phyloP scores from a whole-genome alignment of 2,329 filamentous ascomycete species.

The Dactylonectria macrodidyma region DNA sequence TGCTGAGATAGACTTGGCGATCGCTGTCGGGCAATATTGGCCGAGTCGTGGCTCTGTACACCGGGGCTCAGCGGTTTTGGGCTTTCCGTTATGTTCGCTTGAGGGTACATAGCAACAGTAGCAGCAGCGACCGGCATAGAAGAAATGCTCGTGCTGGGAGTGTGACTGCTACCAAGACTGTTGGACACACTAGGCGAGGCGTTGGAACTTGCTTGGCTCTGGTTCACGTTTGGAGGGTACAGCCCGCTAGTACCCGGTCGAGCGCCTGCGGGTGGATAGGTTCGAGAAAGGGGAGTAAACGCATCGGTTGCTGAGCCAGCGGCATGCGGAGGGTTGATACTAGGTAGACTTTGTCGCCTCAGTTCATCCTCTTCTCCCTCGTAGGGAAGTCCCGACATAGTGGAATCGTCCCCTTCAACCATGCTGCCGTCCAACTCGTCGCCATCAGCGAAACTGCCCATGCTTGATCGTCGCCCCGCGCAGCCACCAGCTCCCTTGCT shows the following conservation, averaged over 20 bases:
- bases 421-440: slow-evolving; percentile 76
- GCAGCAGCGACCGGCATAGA: slow-evolving; percentile 63
- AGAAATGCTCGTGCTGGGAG: slow-evolving; percentile 65
- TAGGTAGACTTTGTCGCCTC: slow-evolving; percentile 79
- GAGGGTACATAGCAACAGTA: slow-evolving; percentile 76
- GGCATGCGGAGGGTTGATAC: slow-evolving; percentile 81
- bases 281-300: slow-evolving; percentile 77
- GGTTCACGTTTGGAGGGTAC: slow-evolving; percentile 74
- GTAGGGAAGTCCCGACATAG: slow-evolving; percentile 71
- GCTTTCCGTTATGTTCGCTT: slow-evolving; percentile 85
- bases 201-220: slow-evolving; percentile 68
- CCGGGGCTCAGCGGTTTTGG: slow-evolving; percentile 87
- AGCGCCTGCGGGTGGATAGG: slow-evolving; percentile 81
- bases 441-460: slow-evolving; percentile 85
- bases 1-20: slow-evolving; percentile 78
- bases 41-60: slow-evolving; percentile 66
- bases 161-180: slow-evolving; percentile 59
- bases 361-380: slow-evolving; percentile 74
- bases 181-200: slow-evolving; percentile 66
- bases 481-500: slow-evolving; percentile 97
- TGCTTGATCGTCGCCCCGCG: slow-evolving; percentile 89
- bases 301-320: slow-evolving; percentile 62
- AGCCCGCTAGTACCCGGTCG: slow-evolving; percentile 68
- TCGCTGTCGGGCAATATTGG: slow-evolving; percentile 67
- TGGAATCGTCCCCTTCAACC: slow-evolving; percentile 67